A percentile compares a stretch with the other conserved stretches of the same genome.
Evolutionary conservation across 179 eudicot species (phyloP).

Genomic region (Heliamphora pulchella): DNA sequence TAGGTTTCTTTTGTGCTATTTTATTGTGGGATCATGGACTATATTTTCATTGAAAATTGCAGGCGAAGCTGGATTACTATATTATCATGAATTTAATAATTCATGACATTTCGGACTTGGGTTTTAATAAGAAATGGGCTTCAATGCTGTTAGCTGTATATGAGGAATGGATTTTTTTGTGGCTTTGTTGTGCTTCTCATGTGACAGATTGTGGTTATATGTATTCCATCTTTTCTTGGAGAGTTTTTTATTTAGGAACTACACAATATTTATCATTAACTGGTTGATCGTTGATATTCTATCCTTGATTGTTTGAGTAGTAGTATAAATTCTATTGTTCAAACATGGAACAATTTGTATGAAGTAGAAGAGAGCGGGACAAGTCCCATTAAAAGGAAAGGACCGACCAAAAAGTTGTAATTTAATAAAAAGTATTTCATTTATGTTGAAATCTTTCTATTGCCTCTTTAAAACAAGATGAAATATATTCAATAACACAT

Average conservation of each 20-base stretch:
- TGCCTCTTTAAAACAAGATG: too few species aligned
- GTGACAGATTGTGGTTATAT: neutral
- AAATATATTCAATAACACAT: neutral
- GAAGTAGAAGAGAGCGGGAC: neutral
- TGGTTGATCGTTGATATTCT: neutral
- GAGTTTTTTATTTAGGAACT: neutral
- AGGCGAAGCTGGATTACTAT: neutral
- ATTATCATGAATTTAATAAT: neutral
- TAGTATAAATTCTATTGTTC: neutral
- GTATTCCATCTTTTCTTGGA: neutral
- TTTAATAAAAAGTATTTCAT: too few species aligned
- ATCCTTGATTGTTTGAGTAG: neutral
- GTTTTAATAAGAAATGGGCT: neutral
- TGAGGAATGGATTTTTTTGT: neutral
- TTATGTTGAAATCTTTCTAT: neutral
- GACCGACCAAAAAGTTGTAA: neutral
- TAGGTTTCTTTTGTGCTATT: neutral
- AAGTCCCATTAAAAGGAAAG: neutral
- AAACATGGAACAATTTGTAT: slow-evolving; percentile 1
- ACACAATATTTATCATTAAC: neutral
- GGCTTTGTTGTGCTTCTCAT: neutral
- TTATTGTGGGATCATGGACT: neutral
- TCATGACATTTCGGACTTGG: neutral
- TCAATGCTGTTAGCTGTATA: neutral
- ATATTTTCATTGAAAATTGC: neutral